Base-by-base conservation (phyloP, 2,329 filamentous ascomycete species). In the Fonsecaea monophora region DNA sequence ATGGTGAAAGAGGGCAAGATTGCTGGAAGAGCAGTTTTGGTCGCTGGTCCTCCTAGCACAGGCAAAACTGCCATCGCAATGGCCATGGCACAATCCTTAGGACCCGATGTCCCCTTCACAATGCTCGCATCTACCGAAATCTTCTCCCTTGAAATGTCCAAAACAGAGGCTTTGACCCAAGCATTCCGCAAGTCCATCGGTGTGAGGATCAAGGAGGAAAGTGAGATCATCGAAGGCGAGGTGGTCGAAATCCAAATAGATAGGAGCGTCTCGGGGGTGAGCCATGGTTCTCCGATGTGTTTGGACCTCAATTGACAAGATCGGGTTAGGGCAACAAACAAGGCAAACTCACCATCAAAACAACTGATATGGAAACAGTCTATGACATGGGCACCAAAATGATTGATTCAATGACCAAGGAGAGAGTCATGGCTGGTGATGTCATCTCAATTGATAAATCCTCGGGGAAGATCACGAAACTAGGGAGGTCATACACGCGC, bases 1-100 rank as follows among this genome's bases (percentile, higher is more conserved):
- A 99, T 99, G 95, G 96, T 96, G 75, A 97, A 96, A 82, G 93
- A 97, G 77, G 94, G 94, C 76, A 98, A 97, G 84, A 98, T 99
- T 82, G 95, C 95, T 66, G 95, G 95, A 61, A 89, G 94, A 75
- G 95, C 95, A 38, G 92, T 97, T 37, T 84, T 99, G 74, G 97
- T 99, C 75, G 94, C 95, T 57, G 95, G 95, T 0, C 95, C 95
- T 68, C 95, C 95, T 3, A 94, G 95, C 81, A 99, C 95, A 61
- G 95, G 95, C 76, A 99, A 99, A 84, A 99, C 95, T 0, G 95
- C 95, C 56, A 96, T 99, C 74, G 95, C 95, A 60, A 98, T 97
- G 91, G 95, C 94, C 57, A 97, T 99, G 94, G 91, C 95, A 42
- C 95, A 99, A 79, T 96, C 94, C 35, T 87, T 99, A 60, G 95